Base-by-base conservation (phyloP, 352 stramenopile genomes). In the Albugo laibachii region DNA sequence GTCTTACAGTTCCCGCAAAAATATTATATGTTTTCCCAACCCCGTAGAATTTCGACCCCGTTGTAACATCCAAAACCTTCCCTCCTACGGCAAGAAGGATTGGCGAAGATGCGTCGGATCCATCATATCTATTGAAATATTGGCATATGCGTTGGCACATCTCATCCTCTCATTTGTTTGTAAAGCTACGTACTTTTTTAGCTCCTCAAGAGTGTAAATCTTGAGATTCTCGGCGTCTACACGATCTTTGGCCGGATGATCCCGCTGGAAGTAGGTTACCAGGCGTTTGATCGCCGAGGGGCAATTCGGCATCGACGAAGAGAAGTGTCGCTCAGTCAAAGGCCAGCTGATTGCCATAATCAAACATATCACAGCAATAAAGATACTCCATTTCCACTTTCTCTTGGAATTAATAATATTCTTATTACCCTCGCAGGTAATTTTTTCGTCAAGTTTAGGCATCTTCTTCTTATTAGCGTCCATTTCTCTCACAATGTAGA, bases 61-160 rank as follows among this genome's bases (percentile, higher is more conserved):
- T 60, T 19, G 68, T 78, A 49, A 85, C 75, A 50, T 88, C 75
- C 52, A 88, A 49, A 16, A 87, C 75, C 53, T 84, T 83, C 41
- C 75, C 75, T 21, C 68, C 66, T 21, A 88, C 65, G 8, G 75
- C 66, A 40, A 85, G 43, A 36, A 83, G 55, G 41, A 88, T 83
- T 15, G 75, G 75, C 46, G 63, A 52, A 38, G 65, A 61, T 52
- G 69, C 57, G 49, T 88, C 68, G 18, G 64, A 62, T 15, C 75
- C 75, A 42, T 88, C 75, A 45, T 76, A 83, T 46, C 66, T 78
- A 42, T 51, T 53, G 2, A 27, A 49, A 16, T 10, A 8, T 31
- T 31, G 19, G 18, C 27, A 52, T 43, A 56, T 3, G 13, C 47
- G 21, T 44, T 11, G 60, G 35, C 52, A 53, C 41, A n/a, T n/a